These are phyloP conservation scores for Coprinellus aureogranulatus DNA, from an alignment of 768 basidiomycete genomes.

Conservation along the genomic window DNA sequence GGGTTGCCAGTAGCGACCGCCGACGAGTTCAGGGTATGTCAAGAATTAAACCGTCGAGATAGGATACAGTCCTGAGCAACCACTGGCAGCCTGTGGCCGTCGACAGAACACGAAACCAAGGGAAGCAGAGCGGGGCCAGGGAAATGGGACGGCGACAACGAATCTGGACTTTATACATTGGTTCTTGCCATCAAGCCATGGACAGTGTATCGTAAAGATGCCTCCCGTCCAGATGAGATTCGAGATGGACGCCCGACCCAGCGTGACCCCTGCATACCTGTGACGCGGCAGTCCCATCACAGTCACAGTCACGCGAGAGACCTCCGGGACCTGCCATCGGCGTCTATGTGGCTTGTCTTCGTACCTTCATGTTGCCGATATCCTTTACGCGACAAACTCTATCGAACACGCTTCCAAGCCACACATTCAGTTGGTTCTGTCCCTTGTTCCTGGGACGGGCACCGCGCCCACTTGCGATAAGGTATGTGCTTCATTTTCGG, in stretches of 20 bases:
- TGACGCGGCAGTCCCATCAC: not conserved
- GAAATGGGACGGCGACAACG: conserved; percentile 10
- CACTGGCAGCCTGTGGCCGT: not conserved
- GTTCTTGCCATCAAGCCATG: conserved; percentile 1
- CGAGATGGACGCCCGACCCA: not conserved
- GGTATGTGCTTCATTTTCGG: not conserved
- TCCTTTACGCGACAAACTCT: not conserved
- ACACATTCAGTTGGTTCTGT: not conserved
- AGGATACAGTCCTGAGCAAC: not conserved
- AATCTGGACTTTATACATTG: conserved; percentile 12
- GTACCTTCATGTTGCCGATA: not conserved
- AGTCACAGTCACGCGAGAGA: not conserved
- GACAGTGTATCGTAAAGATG: conserved; percentile 7
- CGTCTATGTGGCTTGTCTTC: not conserved
- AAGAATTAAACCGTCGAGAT: conserved; percentile 8
- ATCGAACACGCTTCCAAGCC: not conserved
- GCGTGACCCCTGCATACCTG: conserved; percentile 5
- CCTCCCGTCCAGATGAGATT: conserved; percentile 5
- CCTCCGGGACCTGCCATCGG: not conserved
- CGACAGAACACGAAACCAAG: conserved; percentile 18
- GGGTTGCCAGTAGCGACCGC: not conserved
- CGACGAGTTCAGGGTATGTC: not conserved
- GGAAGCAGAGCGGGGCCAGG: conserved; percentile 24
- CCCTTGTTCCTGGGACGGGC: not conserved
- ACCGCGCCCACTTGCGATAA: not conserved